Conservation (phyloP, 495 filamentous ascomycete genomes). For the Extremus antarcticus region DNA sequence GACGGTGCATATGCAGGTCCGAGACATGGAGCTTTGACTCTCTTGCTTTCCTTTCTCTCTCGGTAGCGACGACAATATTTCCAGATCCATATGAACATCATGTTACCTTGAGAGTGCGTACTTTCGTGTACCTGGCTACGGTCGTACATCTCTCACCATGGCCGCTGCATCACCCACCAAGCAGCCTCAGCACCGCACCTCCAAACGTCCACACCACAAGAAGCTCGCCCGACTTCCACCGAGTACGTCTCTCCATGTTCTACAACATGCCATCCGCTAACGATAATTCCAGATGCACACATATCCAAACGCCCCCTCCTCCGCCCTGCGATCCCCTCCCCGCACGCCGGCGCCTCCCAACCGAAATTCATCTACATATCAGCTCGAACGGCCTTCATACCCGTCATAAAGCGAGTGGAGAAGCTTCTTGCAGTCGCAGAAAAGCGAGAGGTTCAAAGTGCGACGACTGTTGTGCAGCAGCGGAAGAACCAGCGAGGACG, state of each 20-base stretch:
- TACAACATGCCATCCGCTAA: not conserved
- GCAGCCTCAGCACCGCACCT: not conserved
- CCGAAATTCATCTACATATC: constrained; percentile 74
- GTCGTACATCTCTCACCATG: not conserved
- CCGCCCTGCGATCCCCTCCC: constrained; percentile 52
- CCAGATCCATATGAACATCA: too few relatives aligned
- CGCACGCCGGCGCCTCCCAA: constrained; percentile 38
- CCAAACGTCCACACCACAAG: not conserved
- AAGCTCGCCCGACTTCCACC: constrained; percentile 39
- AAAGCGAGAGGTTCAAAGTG: constrained; percentile 41
- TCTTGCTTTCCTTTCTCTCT: too few relatives aligned
- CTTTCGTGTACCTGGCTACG: too few relatives aligned
- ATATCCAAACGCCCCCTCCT: constrained; percentile 61
- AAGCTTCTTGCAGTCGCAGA: constrained; percentile 56
- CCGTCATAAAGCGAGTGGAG: constrained; percentile 68
- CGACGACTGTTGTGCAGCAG: constrained; percentile 28
- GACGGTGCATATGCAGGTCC: too few relatives aligned
- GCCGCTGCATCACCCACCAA: not conserved
- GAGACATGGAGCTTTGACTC: too few relatives aligned
- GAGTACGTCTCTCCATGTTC: not conserved
- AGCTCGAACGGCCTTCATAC: constrained; percentile 62
- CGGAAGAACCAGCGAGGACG: constrained; percentile 23
- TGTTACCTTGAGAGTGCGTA: too few relatives aligned
- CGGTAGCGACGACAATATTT: too few relatives aligned
- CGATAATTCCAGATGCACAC: constrained; percentile 27